Base-by-base conservation (phyloP, 2,329 filamentous ascomycete species). In the Monosporascus sp. region DNA sequence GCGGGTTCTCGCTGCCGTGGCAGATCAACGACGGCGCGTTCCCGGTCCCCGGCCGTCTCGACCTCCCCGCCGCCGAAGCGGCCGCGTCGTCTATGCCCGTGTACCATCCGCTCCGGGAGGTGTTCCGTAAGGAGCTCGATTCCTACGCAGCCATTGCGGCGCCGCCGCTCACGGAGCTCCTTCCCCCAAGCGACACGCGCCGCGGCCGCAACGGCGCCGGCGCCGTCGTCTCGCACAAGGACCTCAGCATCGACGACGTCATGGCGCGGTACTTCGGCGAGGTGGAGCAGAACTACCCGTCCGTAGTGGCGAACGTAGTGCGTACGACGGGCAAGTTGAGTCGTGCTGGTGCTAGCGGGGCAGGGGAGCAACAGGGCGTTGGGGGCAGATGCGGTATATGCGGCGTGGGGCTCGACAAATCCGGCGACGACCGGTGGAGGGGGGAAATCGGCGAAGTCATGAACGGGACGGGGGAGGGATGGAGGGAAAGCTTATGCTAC, bases 241-340 rank as follows among this genome's bases (percentile, higher is more conserved):
- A 91, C 59, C 80, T 90, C 46, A 95, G 91, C 46, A 97, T 99
- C 63, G 91, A 97, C 66, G 87, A 92, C 61, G 81, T 99, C 51
- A 92, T 97, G 86, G 75, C 79, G 54, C 86, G 91, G 53, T 99
- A 97, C 69, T 96, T 99, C 65, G 82, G 84, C 60, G 87, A 85
- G 41, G 90, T 96, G 17, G 92, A 96, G 67, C 82, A 84, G 59
- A 88, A 87, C 55, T 97, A 95, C 65, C 89, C 92, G 3, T 90
- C 89, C 52, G 91, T 97, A 52, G 92, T 99, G 60, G 88, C 92
- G 35, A 99, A 99, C 68, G 94, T 99, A 9, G 93, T 97, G 5
- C 84, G 91, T 57, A 99, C 93, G 37, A 87, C 89, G n/a, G 86
- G 85, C 50, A 96, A 95, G 71, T 78, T 97, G 41, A 76, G 85